phyloP scores from a whole-genome alignment of 441 rosid genomes.

The Rhodomyrtus psidioides region DNA sequence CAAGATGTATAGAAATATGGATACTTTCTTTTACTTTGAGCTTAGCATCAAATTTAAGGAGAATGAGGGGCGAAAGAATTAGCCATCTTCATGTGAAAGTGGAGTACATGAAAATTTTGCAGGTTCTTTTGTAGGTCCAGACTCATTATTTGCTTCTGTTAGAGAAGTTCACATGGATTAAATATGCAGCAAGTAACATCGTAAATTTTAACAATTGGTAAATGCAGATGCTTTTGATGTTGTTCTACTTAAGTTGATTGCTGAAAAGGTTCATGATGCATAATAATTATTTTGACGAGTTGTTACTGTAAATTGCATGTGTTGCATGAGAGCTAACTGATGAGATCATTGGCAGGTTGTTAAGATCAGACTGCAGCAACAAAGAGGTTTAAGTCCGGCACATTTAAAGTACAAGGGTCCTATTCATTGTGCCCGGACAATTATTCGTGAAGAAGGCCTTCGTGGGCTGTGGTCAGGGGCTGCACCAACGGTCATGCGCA shows the following conservation, averaged over 20 bases:
- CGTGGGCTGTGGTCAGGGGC: conserved; percentile 95
- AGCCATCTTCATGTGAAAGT: neutral
- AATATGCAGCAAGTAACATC: neutral
- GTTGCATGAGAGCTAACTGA: neutral
- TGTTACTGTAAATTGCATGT: neutral
- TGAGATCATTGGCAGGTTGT: conserved; percentile 47
- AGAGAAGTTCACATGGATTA: neutral
- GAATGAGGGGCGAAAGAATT: neutral
- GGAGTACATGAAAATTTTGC: neutral
- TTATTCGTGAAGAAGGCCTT: conserved; percentile 65
- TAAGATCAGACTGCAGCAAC: conserved; percentile 89
- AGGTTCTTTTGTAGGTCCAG: neutral
- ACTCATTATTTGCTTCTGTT: neutral
- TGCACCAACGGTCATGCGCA: conserved; percentile 91
- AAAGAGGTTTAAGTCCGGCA: conserved; percentile 69
- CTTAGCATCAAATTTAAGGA: neutral
- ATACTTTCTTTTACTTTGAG: neutral
- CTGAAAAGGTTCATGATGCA: neutral
- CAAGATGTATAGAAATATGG: neutral
- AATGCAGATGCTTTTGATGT: neutral
- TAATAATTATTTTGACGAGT: neutral
- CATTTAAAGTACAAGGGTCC: conserved; percentile 91
- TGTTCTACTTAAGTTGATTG: neutral
- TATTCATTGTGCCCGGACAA: conserved; percentile 64
- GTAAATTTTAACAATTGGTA: neutral